Base-by-base conservation (phyloP, 257 asterid genomes). In the Anisodus acutangulus region DNA sequence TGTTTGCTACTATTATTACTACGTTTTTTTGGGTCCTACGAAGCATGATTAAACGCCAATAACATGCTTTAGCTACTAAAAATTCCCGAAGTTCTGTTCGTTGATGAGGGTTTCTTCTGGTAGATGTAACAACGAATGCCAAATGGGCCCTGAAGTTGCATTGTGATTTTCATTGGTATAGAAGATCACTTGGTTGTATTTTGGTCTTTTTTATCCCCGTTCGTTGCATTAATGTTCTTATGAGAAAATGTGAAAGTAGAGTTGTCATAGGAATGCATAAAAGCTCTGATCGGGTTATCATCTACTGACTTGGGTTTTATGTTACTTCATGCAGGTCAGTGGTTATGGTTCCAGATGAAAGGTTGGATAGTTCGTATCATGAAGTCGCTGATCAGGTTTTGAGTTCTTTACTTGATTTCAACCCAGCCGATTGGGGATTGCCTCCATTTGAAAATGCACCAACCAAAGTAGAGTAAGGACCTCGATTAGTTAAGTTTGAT, bases 291-390 rank as follows among this genome's bases (percentile, higher is more conserved):
- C 6, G 53, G 5, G 9, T 4, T 43, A 10, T 16, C 41, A n/a
- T 49, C 86, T 53, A 55, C 69, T 31, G 82, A 59, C 57, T 54
- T 84, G 47, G 55, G 86, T 26, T 86, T 31, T 63, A 84, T 82
- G 84, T 79, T 68, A 57, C 41, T 55, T 68, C 72, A 71, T 87
- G 90, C 97, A 95, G 98, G 99, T 90, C 91, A 8, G 98, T 88
- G 12, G 95, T 96, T 82, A 96, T 96, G 98, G 95, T 93, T 85
- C 99, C 99, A 64, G 99, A 96, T 90, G 92, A 94, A 76, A 94
- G 95, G 86, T 78, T 96, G 92, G 98, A 94, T 91, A 89, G 86
- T 85, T 89, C 95, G 3, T 92, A 63, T 87, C 95, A 85, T 22
- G 79, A 87, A 86, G 91, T 85, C 19, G 97, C 98, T 2, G 95